These are phyloP conservation scores for Physcia stellaris DNA, from an alignment of 495 filamentous ascomycete genomes.

Conservation along the genomic window DNA sequence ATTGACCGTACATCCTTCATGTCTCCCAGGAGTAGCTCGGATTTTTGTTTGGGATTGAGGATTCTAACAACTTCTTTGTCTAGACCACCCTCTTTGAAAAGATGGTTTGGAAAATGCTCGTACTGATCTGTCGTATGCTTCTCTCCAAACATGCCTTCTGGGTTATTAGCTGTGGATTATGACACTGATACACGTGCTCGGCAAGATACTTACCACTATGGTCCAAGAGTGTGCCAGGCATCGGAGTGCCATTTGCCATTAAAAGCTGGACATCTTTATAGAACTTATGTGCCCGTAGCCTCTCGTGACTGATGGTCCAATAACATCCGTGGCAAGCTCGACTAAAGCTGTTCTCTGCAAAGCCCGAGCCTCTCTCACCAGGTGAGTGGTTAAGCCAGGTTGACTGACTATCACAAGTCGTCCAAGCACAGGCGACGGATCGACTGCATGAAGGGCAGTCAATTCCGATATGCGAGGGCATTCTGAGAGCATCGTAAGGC, in stretches of 20 bases:
- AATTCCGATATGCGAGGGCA: slow-evolving; percentile 32
- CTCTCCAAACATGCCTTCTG: no score
- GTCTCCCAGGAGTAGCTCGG: background rate
- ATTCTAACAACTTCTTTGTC: no score
- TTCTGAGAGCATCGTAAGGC: slow-evolving; percentile 45
- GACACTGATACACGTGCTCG: background rate
- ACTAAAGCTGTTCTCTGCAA: slow-evolving; percentile 47
- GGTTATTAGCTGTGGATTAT: no score
- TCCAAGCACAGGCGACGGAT: slow-evolving; percentile 42
- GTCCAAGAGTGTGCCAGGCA: slow-evolving; percentile 51
- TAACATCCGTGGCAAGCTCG: slow-evolving; percentile 32
- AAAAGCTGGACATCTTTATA: slow-evolving; percentile 35
- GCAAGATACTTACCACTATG: slow-evolving; percentile 21
- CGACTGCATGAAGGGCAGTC: slow-evolving; percentile 42
- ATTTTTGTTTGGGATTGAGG: no score
- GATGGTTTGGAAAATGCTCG: background rate
- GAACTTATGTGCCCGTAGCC: slow-evolving; percentile 44
- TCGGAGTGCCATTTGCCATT: slow-evolving; percentile 28
- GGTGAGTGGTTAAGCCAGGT: slow-evolving; percentile 8
- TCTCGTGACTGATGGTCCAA: slow-evolving; percentile 35
- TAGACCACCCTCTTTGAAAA: background rate
- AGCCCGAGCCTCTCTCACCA: slow-evolving; percentile 28
- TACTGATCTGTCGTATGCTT: slow-evolving; percentile 19
- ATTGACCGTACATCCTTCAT: slow-evolving; percentile 1
- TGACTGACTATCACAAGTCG: slow-evolving; percentile 29